Percentiles rank a stretch among this genome's conserved stretches.
Conservation (phyloP, 2,329 filamentous ascomycete genomes). For the Paecilomyces formosus region DNA sequence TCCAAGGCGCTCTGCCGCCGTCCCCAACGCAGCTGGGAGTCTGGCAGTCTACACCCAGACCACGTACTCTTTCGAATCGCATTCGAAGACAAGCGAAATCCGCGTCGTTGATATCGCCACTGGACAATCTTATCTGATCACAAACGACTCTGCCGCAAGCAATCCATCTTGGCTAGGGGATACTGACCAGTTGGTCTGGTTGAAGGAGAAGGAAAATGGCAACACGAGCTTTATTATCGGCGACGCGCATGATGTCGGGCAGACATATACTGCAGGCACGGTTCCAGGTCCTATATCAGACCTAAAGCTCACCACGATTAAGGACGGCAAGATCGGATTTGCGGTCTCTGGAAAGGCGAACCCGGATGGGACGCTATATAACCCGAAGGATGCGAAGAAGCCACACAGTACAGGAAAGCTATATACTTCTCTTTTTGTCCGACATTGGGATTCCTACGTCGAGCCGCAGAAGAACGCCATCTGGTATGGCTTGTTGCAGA, state of each 20-base stretch:
- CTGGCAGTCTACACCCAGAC: slow-evolving; percentile 42
- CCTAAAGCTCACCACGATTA: slow-evolving; percentile 37
- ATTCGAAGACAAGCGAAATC: slow-evolving; percentile 40
- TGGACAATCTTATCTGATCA: slow-evolving; percentile 34
- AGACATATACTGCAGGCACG: slow-evolving; percentile 38
- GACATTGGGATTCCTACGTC: slow-evolving; percentile 47
- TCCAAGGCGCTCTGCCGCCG: slow-evolving; percentile 37
- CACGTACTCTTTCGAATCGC: slow-evolving; percentile 43
- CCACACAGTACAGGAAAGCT: slow-evolving; percentile 39
- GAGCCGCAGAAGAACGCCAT: slow-evolving; percentile 43
- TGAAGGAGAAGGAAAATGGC: slow-evolving; percentile 38
- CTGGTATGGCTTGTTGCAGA: slow-evolving; percentile 41
- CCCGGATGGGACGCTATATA: slow-evolving; percentile 41
- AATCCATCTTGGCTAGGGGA: slow-evolving; percentile 41
- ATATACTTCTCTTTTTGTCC: slow-evolving; percentile 45
- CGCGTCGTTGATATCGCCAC: slow-evolving; percentile 36
- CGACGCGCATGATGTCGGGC: slow-evolving; percentile 32
- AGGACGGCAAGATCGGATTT: slow-evolving; percentile 36
- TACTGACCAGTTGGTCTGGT: slow-evolving; percentile 38
- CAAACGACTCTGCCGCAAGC: slow-evolving; percentile 37
- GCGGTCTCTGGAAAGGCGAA: slow-evolving; percentile 42
- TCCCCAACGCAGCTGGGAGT: slow-evolving; percentile 39
- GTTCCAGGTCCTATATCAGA: slow-evolving; percentile 40
- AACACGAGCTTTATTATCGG: slow-evolving; percentile 40
- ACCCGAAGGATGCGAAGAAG: slow-evolving; percentile 42